Percentiles rank a stretch among this genome's conserved stretches.
Conservation (phyloP, 805 yeast genomes). For the Lipomyces spencermartinsiae region DNA sequence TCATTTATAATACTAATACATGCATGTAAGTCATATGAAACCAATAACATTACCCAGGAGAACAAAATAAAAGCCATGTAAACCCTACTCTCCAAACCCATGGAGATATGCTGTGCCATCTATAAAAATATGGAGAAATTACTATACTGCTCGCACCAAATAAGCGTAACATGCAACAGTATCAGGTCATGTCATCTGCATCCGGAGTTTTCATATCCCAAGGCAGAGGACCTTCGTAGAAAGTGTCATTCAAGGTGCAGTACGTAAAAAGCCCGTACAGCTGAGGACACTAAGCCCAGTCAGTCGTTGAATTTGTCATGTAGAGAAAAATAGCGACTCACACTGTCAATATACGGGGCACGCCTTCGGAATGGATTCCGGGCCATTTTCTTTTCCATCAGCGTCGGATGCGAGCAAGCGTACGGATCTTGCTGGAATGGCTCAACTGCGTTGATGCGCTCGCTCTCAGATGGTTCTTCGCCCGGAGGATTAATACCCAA, state of each 20-base stretch:
- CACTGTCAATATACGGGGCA: constrained; percentile 34
- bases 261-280: constrained; percentile 28
- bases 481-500: constrained; percentile 39
- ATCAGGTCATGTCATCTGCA: constrained; percentile 4
- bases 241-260: constrained; percentile 30
- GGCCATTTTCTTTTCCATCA: constrained; percentile 31
- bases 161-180: neutral
- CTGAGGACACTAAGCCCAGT: constrained; percentile 36
- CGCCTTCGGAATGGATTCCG: constrained; percentile 40
- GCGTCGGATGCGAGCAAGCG: constrained; percentile 34
- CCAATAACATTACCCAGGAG: neutral
- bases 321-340: constrained; percentile 4
- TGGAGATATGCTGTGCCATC: neutral
- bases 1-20: constrained; percentile 7
- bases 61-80: neutral
- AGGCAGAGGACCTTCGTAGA: constrained; percentile 35
- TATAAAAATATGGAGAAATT: neutral
- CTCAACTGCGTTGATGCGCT: constrained; percentile 25
- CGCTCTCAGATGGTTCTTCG: constrained; percentile 29
- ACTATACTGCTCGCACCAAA: neutral
- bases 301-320: neutral
- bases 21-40: constrained; percentile 4
- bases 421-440: constrained; percentile 41
- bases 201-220: constrained; percentile 30
- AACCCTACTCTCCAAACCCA: neutral